These are phyloP conservation scores for Parmelia sp. DNA, from an alignment of 495 filamentous ascomycete genomes.

Conservation along the genomic window DNA sequence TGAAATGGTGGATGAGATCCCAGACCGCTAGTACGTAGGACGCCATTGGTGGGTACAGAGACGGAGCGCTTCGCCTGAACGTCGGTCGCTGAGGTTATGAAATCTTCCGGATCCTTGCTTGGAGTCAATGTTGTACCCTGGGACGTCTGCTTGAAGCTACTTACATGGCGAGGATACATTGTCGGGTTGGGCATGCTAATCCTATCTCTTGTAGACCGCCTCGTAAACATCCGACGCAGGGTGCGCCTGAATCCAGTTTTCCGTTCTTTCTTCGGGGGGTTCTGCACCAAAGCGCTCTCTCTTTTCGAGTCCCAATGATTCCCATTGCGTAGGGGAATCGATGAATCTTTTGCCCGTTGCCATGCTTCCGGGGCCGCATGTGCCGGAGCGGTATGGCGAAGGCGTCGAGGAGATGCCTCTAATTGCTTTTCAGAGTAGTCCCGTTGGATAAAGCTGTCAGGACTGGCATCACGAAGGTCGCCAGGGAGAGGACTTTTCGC, in stretches of 20 bases:
- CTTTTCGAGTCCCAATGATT: slow-evolving; percentile 13
- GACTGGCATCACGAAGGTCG: slow-evolving; percentile 20
- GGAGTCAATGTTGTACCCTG: not conserved
- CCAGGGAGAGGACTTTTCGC: slow-evolving; percentile 10
- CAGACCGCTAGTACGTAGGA: slow-evolving; percentile 25
- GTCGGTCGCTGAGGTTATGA: slow-evolving; percentile 27
- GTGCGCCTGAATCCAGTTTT: slow-evolving; percentile 22
- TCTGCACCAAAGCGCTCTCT: not conserved
- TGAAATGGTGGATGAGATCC: slow-evolving; percentile 18
- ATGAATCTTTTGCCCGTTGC: slow-evolving; percentile 8
- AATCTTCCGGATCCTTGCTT: slow-evolving; percentile 22
- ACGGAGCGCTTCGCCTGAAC: slow-evolving; percentile 19
- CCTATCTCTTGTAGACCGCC: slow-evolving; percentile 21
- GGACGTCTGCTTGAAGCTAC: not conserved
- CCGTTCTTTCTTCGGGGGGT: slow-evolving; percentile 20
- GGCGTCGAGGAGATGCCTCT: slow-evolving; percentile 17
- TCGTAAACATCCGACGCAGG: slow-evolving; percentile 26
- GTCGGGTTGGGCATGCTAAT: slow-evolving; percentile 25
- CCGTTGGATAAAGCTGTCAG: slow-evolving; percentile 18
- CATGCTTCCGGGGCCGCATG: slow-evolving; percentile 9
- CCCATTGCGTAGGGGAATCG: slow-evolving; percentile 16
- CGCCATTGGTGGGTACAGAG: slow-evolving; percentile 22
- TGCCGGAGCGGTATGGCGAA: slow-evolving; percentile 12
- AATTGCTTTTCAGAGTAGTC: slow-evolving; percentile 18
- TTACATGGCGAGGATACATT: slow-evolving; percentile 23